Evolutionary conservation across 805 yeast species (phyloP).

Genomic region (Monosporozyma aquatica): DNA sequence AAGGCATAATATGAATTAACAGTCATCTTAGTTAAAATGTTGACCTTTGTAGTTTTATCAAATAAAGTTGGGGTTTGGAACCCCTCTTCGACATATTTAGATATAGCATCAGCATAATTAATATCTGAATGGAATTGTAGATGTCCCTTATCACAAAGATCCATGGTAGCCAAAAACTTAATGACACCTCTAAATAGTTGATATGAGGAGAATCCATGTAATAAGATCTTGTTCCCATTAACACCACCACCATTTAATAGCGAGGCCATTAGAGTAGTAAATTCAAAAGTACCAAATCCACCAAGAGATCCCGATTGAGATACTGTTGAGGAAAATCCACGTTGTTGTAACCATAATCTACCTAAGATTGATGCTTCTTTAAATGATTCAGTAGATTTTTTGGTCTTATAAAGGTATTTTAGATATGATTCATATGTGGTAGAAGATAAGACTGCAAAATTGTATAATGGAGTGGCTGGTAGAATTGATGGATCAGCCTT

Average conservation of each 20-base stretch:
- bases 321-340: constrained; percentile 62
- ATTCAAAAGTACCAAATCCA: constrained; percentile 92
- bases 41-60: constrained; percentile 68
- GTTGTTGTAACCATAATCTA: constrained; percentile 80
- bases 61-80: constrained; percentile 67
- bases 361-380: constrained; percentile 83
- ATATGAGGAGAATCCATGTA: constrained; percentile 85
- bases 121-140: constrained; percentile 50
- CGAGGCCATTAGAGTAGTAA: constrained; percentile 71
- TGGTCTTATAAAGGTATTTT: constrained; percentile 65
- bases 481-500: constrained; percentile 32
- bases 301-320: constrained; percentile 42
- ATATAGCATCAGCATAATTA: constrained; percentile 22
- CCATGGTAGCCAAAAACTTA: constrained; percentile 72
- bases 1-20: constrained; percentile 53
- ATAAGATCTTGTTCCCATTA: constrained; percentile 62
- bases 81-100: constrained; percentile 42
- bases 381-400: constrained; percentile 70
- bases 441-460: constrained; percentile 67
- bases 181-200: constrained; percentile 88
- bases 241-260: constrained; percentile 75
- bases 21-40: constrained; percentile 75
- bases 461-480: constrained; percentile 67
- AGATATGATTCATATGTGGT: constrained; percentile 60
- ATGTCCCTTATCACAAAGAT: constrained; percentile 53